These are phyloP conservation scores for Aspergillus hortae DNA, from an alignment of 2,329 filamentous ascomycete genomes.

Conservation along the genomic window DNA sequence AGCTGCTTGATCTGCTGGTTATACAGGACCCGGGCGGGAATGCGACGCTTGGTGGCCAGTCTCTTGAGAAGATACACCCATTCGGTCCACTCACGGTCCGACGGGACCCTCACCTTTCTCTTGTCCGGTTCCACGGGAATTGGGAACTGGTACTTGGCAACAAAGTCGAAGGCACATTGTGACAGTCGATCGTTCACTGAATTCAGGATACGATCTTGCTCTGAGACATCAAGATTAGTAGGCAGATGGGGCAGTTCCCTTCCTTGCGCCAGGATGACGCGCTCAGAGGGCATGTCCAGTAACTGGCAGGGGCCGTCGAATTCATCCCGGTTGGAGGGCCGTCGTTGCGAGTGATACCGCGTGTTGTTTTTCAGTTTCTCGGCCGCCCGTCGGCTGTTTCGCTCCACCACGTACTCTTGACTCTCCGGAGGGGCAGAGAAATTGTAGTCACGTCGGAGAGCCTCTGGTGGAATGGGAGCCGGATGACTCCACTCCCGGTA, in stretches of 20 bases:
- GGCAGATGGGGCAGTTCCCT: conserved; percentile 77
- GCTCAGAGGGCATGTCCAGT: conserved; percentile 66
- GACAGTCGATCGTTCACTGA: conserved; percentile 82
- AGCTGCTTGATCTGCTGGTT: conserved; percentile 90
- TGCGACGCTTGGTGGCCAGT: conserved; percentile 79
- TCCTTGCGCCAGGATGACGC: conserved; percentile 71
- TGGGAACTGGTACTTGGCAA: conserved; percentile 87
- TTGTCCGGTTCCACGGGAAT: conserved; percentile 81
- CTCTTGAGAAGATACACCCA: conserved; percentile 87
- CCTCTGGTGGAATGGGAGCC: conserved; percentile 27
- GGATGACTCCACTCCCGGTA: conserved; percentile 35
- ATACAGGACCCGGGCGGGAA: conserved; percentile 78
- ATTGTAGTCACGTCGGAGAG: conserved; percentile 31
- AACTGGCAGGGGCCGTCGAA: conserved; percentile 86
- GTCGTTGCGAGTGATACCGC: conserved; percentile 53
- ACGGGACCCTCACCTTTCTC: conserved; percentile 68
- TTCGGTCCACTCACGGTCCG: conserved; percentile 84
- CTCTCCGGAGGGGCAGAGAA: conserved; percentile 29
- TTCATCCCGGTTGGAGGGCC: conserved; percentile 78
- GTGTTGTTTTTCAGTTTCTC: conserved; percentile 29
- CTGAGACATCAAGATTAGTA: conserved; percentile 75
- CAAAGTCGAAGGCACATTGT: conserved; percentile 83
- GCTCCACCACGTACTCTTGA: conserved; percentile 35
- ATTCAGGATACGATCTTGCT: conserved; percentile 76
- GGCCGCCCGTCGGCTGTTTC: conserved; percentile 28